Base-by-base conservation (phyloP, 2,329 filamentous ascomycete genomes). In the Aureobasidium sp. region DNA sequence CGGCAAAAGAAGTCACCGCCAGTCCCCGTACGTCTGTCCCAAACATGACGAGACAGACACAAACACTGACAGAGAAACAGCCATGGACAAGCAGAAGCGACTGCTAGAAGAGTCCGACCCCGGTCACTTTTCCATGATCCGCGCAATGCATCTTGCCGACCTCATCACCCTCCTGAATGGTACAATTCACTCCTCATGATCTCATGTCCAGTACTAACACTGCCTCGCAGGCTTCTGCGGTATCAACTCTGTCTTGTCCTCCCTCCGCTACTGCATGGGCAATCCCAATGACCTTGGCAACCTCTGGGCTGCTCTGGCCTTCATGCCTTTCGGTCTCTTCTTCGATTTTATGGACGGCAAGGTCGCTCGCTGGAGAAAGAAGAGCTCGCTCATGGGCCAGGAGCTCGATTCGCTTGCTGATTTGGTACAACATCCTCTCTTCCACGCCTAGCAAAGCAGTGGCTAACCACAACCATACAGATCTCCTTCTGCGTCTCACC, bases 321-420 rank as follows among this genome's bases (percentile, higher is more conserved):
- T 97, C 75, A 89, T 97, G 76, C 93, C 93, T 0, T 90, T 97
- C 64, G 92, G 91, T 5, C 81, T 97, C 14, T 97, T 97, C 80
- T 97, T 97, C 75, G 94, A 99, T 76, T 95, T 96, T 73, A 91
- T 97, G 82, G 94, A 99, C 75, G 94, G 94, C 72, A 94, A 92
- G 73, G 92, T 99, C 62, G 94, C 94, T 66, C 83, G 94, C 67
- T 97, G 94, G 94, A 86, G 94, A 74, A 88, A 91, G 78, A 99
- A 97, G 87, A 94, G 90, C 70, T 95, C 90, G 70, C 81, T 99
- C 73, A 97, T 99, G 93, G 94, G 94, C 14, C 93, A 97, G 76
- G 94, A 99, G 77, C 80, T 99, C 62, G 94, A 99, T 75, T 97
- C 93, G 7, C 82, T 99, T 52, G 94, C 94, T 61, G 94, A 99